These are phyloP conservation scores for Alternaria sp. DNA, from an alignment of 2,329 filamentous ascomycete species.

Conservation along the genomic window DNA sequence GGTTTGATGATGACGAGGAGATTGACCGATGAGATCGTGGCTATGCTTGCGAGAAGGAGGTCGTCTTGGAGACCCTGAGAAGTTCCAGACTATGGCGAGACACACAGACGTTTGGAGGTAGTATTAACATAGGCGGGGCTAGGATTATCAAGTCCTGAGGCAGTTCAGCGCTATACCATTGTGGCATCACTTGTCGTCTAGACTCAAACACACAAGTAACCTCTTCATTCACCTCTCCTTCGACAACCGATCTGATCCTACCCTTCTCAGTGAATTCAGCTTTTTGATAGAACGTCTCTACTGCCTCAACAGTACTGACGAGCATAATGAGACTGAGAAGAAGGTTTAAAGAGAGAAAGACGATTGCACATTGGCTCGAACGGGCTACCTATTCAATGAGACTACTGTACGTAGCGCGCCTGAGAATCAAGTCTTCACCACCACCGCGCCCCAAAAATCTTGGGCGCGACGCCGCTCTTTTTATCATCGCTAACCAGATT, in stretches of 20 bases:
- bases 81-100: not conserved
- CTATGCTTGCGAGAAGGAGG: constrained; percentile 3
- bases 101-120: not conserved
- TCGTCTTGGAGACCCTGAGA: not conserved
- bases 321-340: constrained; percentile 1
- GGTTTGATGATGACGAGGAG: constrained; percentile 23
- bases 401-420: not conserved
- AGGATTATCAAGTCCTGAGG: not conserved
- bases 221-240: constrained; percentile 14
- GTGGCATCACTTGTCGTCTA: not conserved
- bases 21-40: constrained; percentile 22
- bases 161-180: not conserved
- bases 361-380: not conserved
- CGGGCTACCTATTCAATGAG: not conserved
- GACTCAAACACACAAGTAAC: constrained; percentile 16
- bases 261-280: constrained; percentile 14
- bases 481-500: constrained; percentile 46
- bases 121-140: not conserved
- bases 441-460: constrained; percentile 51
- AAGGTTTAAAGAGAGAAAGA: constrained; percentile 1
- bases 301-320: constrained; percentile 12
- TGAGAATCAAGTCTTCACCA: constrained; percentile 32
- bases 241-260: constrained; percentile 13
- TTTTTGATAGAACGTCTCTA: constrained; percentile 14
- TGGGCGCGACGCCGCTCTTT: constrained; percentile 42